These are phyloP conservation scores for Oenanthe sinensis DNA, from an alignment of 129 eudicot genomes.

Conservation along the genomic window DNA sequence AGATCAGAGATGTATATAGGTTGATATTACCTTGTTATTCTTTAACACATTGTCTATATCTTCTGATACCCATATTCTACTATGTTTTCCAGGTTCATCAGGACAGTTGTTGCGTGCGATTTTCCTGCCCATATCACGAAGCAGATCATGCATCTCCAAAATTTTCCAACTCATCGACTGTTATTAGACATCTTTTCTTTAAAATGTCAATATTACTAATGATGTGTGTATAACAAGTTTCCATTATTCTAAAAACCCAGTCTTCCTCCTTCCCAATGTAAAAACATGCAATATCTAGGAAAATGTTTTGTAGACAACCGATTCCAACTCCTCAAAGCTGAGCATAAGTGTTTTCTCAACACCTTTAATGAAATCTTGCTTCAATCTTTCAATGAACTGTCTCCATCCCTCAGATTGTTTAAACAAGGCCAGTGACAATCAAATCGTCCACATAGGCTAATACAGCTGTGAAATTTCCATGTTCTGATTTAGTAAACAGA, in stretches of 20 bases:
- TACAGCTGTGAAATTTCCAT: no score
- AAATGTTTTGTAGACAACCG: background rate
- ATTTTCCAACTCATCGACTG: background rate
- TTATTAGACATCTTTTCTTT: slow-evolving; percentile 9
- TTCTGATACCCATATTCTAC: slow-evolving; percentile 22
- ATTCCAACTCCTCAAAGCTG: background rate
- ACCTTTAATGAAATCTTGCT: background rate
- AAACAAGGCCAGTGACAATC: background rate
- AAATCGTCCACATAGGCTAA: no score
- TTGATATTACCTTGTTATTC: slow-evolving; percentile 20
- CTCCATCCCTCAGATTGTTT: slow-evolving; percentile 1
- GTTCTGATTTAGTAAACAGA: no score
- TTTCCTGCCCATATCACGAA: slow-evolving; percentile 32
- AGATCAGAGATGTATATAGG: no score
- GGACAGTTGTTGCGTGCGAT: slow-evolving; percentile 13
- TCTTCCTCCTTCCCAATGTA: slow-evolving; percentile 17
- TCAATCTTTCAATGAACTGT: slow-evolving; percentile 1
- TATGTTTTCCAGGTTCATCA: slow-evolving; percentile 18
- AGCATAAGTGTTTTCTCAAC: slow-evolving; percentile 1
- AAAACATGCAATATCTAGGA: slow-evolving; percentile 26
- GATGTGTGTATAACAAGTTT: slow-evolving; percentile 13
- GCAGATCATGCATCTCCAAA: slow-evolving; percentile 27
- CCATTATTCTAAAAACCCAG: slow-evolving; percentile 1
- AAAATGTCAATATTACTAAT: slow-evolving; percentile 12
- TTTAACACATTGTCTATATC: slow-evolving; percentile 19